Evolutionary conservation across 2,329 filamentous ascomycete species (phyloP), one percentile per base, ranked within the genome.

Genomic region (Trichophyton rubrum): DNA sequence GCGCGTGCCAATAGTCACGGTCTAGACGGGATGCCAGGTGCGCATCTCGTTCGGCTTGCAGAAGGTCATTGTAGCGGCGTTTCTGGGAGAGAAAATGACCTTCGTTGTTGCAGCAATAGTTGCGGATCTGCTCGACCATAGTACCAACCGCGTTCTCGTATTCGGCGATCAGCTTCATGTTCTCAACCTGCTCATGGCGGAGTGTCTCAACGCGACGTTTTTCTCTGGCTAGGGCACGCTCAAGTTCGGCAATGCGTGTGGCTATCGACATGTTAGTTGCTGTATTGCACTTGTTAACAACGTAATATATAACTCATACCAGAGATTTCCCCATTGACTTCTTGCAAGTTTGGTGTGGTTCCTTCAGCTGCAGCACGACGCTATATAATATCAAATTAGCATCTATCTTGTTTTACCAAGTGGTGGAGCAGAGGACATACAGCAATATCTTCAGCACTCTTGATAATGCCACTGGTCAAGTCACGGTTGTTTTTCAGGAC

Each of bases 51-150:
- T 80, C 78, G 8, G 74, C 74, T 62, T 79, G 77, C 13, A 80
- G 71, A 3, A 80, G 72, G 51, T 77, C 73, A 65, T 79, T 79
- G 68, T 79, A 80, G 64, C 78, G 76, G 47, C 71, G 72, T 63
- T 76, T 76, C 63, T 78, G 76, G 3, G 73, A 68, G 5, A 78
- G 71, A 62, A 73, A 78, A 56, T 77, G 72, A 68, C 74, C 72
- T 62, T 79, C 78, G 66, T 77, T 77, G 67, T 77, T 77, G 63
- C 75, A 75, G 66, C 75, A 77, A 65, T 79, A 79, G 66, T 75
- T 76, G 61, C 78, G 77, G 59, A 79, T 77, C 62, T 78, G 76
- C 59, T 79, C 77, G 17, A 78, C 76, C 68, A 79, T 77, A 5
- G 71, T 73, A 43, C 77, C 77, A 27, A 80, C 69, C 8, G 69